Conservation (phyloP, 352 stramenopile species). For the Pythium dissimile region DNA sequence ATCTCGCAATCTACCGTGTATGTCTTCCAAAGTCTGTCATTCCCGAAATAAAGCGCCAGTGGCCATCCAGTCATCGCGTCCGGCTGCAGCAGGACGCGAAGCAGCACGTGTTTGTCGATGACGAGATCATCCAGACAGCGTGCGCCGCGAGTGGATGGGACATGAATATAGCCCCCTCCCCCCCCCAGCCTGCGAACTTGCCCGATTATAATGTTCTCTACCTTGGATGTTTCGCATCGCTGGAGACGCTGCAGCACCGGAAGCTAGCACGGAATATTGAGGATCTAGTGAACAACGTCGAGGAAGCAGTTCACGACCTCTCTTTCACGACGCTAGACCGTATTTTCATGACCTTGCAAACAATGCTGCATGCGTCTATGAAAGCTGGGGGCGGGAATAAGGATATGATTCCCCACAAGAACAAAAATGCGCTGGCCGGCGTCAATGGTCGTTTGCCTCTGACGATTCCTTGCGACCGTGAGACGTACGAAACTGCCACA, state of each 20-base stretch:
- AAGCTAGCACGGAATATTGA: background rate
- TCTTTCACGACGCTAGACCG: background rate
- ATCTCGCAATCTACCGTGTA: background rate
- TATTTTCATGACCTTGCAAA: background rate
- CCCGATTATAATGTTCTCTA: background rate
- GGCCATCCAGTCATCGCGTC: background rate
- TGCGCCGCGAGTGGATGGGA: background rate
- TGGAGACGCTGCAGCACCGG: background rate
- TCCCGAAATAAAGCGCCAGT: background rate
- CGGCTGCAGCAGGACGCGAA: slow-evolving; percentile 3
- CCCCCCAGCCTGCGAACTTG: background rate
- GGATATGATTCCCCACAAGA: background rate
- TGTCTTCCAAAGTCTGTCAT: background rate
- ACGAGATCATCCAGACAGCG: background rate
- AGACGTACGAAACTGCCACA: background rate
- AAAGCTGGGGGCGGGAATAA: background rate
- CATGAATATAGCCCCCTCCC: background rate
- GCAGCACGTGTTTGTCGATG: background rate
- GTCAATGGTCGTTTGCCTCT: background rate
- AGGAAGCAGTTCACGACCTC: background rate
- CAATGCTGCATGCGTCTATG: background rate
- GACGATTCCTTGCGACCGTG: background rate
- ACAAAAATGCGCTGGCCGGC: background rate
- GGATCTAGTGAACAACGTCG: background rate
- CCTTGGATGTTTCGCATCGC: background rate